These are phyloP conservation scores for Tubosaeta sp. DNA, from an alignment of 768 basidiomycete species.

Conservation along the genomic window DNA sequence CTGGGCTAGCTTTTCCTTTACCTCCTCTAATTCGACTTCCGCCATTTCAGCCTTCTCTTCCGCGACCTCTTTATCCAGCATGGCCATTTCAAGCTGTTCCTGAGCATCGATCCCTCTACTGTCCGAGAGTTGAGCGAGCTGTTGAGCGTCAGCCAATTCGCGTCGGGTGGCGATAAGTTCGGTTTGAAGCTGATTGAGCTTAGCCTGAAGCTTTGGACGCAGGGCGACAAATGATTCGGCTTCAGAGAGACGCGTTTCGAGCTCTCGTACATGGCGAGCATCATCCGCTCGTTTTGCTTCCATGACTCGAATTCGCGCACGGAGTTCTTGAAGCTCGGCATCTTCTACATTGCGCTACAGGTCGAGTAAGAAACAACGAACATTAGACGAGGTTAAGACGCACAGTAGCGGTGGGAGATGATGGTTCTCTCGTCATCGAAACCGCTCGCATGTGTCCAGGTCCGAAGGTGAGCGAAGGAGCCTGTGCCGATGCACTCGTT, in stretches of 20 bases:
- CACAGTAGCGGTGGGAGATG: conserved; percentile 24
- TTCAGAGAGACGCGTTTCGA: conserved; percentile 81
- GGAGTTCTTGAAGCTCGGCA: conserved; percentile 71
- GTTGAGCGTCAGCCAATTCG: conserved; percentile 70
- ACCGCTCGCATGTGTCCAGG: conserved; percentile 10
- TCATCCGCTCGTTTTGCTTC: conserved; percentile 89
- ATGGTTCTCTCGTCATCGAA: conserved; percentile 25
- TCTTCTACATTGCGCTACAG: conserved; percentile 41
- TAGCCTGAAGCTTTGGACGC: conserved; percentile 88
- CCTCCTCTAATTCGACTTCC: conserved; percentile 71
- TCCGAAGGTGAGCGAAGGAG: conserved; percentile 5
- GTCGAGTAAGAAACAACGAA: conserved; percentile 8
- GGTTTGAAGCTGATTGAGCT: conserved; percentile 74
- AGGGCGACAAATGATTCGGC: conserved; percentile 80
- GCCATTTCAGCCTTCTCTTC: conserved; percentile 87
- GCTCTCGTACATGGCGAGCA: conserved; percentile 73
- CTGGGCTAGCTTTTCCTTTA: conserved; percentile 73
- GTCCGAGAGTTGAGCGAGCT: conserved; percentile 70
- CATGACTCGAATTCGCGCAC: conserved; percentile 76
- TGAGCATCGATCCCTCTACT: conserved; percentile 68
- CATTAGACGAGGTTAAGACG: conserved; percentile 1
- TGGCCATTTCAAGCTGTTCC: conserved; percentile 92
- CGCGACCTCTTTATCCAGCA: conserved; percentile 94
- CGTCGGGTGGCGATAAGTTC: conserved; percentile 75
- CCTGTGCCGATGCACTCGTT: conserved; percentile 4